Conservation (phyloP, 1,284 basidiomycete species). For the Cutaneotrichosporon sp. region DNA sequence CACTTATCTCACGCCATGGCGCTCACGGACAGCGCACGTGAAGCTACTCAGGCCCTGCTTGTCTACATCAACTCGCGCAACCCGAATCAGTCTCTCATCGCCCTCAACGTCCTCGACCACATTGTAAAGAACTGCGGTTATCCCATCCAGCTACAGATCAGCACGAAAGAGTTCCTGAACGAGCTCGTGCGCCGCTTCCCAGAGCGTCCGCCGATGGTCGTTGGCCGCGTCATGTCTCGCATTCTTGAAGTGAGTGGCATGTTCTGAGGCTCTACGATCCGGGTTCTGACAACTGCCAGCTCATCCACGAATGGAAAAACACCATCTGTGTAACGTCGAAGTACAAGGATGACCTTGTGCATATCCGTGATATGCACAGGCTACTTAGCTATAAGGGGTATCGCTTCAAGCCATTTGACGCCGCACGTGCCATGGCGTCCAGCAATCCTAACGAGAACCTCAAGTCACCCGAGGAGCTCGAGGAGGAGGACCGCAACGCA, state of each 20-base stretch:
- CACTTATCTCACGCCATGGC: constrained; percentile 13
- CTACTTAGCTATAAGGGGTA: constrained; percentile 92
- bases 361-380: constrained; percentile 97
- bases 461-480: constrained; percentile 61
- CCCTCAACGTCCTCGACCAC: constrained; percentile 70
- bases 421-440: constrained; percentile 51
- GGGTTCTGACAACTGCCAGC: constrained; percentile 15
- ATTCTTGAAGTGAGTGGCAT: constrained; percentile 67
- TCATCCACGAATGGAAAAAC: constrained; percentile 91
- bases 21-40: constrained; percentile 28
- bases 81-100: constrained; percentile 41
- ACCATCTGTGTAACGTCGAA: constrained; percentile 83
- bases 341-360: constrained; percentile 94
- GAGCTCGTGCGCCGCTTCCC: constrained; percentile 97
- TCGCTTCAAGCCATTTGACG: constrained; percentile 68
- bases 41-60: constrained; percentile 53
- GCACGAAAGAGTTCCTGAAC: constrained; percentile 99
- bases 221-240: constrained; percentile 87
- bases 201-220: constrained; percentile 91
- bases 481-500: constrained; percentile 89
- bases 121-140: constrained; percentile 95
- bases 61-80: constrained; percentile 45
- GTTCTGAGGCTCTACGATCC: no score
- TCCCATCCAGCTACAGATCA: constrained; percentile 91
- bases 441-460: constrained; percentile 51